Evolutionary conservation across 768 basidiomycete species (phyloP).

Genomic region (Russula virescens): DNA sequence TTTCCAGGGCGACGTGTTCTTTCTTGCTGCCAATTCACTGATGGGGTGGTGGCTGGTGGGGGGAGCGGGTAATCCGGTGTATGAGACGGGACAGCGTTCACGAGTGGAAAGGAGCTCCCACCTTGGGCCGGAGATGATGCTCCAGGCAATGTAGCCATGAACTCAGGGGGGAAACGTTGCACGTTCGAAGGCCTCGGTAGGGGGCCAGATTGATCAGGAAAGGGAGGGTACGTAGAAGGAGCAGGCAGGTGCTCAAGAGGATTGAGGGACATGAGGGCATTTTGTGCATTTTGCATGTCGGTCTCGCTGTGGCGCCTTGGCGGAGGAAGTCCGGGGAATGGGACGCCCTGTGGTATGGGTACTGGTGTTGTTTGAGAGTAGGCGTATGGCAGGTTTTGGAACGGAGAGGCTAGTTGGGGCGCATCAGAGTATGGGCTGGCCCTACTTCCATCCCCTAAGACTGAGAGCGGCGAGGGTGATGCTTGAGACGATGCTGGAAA

Average conservation of each 20-base stretch:
- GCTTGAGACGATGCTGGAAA: constrained; percentile 1
- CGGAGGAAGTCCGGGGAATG: not conserved
- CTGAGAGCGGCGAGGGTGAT: not conserved
- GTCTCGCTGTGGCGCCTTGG: not conserved
- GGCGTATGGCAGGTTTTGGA: not conserved
- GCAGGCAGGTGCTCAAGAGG: not conserved
- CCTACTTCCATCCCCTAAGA: not conserved
- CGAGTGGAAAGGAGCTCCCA: not conserved
- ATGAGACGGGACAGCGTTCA: not conserved
- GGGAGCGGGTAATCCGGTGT: not conserved
- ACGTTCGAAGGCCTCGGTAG: not conserved
- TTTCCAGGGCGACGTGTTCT: not conserved
- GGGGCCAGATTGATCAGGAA: not conserved
- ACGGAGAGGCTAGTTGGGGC: not conserved
- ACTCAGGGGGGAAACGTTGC: not conserved
- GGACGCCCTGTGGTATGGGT: no score
- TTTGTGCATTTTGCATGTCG: not conserved
- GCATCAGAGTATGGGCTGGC: not conserved
- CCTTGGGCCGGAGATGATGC: not conserved
- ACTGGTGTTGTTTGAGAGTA: not conserved
- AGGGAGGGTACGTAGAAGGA: not conserved
- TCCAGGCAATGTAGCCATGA: not conserved
- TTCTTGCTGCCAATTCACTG: not conserved
- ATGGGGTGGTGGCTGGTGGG: not conserved
- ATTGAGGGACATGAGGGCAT: not conserved